Evolutionary conservation across 2,329 filamentous ascomycete genomes (phyloP), one percentile per base, ranked within the genome.

Genomic region (Zymoseptoria brevis): DNA sequence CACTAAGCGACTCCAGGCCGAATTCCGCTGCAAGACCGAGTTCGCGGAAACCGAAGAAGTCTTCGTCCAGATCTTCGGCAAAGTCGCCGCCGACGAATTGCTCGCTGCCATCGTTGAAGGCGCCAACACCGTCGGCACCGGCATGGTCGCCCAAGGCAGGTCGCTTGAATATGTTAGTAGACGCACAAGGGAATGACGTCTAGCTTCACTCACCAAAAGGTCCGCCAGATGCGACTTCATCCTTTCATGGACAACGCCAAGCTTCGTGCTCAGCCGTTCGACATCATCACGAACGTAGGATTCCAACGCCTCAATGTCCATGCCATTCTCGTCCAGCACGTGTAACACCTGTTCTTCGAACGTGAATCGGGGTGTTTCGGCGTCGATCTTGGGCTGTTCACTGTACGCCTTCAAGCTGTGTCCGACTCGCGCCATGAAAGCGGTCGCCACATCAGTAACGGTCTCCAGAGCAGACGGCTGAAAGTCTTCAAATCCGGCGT

Each of bases 41-140:
- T 61, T 96, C 92, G 72, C 91, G 92, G 83, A 99, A 97, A 26
- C 94, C 94, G 70, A 99, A 99, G 82, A 96, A 99, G 76, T 99
- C 94, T 78, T 99, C 94, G 62, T 92, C 93, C 11, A 99, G 88
- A 67, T 99, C 94, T 72, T 96, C 94, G 0, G 94, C 94, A 73
- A 99, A 99, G 74, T 99, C 94, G 62, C 94, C 94, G 52, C 89
- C 90, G 53, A 96, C 87, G 67, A 97, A 99, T 72, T 97, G 94
- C 64, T 99, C 94, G 74, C 91, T 96, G 64, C 92, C 93, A 68
- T 99, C 94, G 63, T 95, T 90, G 80, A 99, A 99, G 6, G 91
- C 89, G 58, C 88, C 89, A 4, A 87, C 91, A 41, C 92, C 94
- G 71, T 97, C 94, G 30, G 84, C 83, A 41, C 88, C 88, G 51